These are phyloP conservation scores for Solanum peruvianum DNA, from an alignment of 257 asterid genomes.

Conservation along the genomic window DNA sequence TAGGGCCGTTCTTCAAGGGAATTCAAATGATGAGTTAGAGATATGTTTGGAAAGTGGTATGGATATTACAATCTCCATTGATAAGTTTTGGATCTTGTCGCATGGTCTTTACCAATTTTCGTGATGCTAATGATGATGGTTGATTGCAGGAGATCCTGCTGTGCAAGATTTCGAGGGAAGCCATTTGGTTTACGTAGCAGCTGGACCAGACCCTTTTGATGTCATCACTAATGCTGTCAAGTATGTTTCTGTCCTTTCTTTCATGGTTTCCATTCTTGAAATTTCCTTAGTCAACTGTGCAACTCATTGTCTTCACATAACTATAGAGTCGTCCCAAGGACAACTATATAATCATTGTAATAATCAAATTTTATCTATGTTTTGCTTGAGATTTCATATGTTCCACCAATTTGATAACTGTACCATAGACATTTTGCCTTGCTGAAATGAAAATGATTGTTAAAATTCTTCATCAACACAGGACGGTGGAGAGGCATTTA, in stretches of 20 bases:
- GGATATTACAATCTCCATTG: not conserved
- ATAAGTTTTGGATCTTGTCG: not conserved
- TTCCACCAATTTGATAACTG: not conserved
- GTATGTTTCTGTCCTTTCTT: constrained; percentile 25
- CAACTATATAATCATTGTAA: not conserved
- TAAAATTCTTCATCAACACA: constrained; percentile 14
- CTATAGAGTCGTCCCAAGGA: not conserved
- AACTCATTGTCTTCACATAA: not conserved
- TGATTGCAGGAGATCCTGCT: constrained; percentile 67
- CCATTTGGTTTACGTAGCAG: constrained; percentile 70
- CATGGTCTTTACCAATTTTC: not conserved
- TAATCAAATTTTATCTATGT: not conserved
- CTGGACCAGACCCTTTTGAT: constrained; percentile 92
- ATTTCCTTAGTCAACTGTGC: not conserved
- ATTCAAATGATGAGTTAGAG: constrained; percentile 61
- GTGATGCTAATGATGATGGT: not conserved
- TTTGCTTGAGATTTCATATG: not conserved
- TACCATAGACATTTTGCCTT: not conserved
- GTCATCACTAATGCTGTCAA: constrained; percentile 82
- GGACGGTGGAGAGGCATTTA: constrained; percentile 75
- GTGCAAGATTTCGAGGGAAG: constrained; percentile 84
- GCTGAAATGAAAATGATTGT: not conserved
- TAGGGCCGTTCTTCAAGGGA: constrained; percentile 91
- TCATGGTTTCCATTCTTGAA: not conserved
- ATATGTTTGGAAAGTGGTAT: constrained; percentile 90